Evolutionary conservation across 1,284 basidiomycete genomes (phyloP).

Genomic region (Tylopilus sp.): DNA sequence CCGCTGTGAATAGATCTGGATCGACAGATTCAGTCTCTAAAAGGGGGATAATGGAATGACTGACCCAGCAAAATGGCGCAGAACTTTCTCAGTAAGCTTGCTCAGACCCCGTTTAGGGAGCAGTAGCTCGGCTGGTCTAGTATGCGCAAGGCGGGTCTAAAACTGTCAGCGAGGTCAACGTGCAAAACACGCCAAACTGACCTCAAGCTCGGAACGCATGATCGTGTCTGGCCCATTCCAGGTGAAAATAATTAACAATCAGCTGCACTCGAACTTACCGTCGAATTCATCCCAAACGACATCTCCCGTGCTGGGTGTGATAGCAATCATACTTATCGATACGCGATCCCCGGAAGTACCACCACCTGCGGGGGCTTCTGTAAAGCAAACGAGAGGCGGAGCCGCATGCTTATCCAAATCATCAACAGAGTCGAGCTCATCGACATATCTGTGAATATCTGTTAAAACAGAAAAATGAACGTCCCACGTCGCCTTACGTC

Average conservation of each 20-base stretch:
- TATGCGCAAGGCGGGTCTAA: conserved; percentile 79
- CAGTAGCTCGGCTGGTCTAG: conserved; percentile 79
- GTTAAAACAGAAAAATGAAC: conserved; percentile 1
- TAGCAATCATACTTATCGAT: conserved; percentile 69
- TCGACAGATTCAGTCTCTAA: conserved; percentile 12
- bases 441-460: conserved; percentile 54
- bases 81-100: conserved; percentile 71
- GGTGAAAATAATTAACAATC: conserved; percentile 15
- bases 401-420: conserved; percentile 51
- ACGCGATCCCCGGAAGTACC: conserved; percentile 54
- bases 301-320: conserved; percentile 85
- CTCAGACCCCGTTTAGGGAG: conserved; percentile 62
- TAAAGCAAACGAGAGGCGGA: conserved; percentile 65
- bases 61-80: conserved; percentile 63
- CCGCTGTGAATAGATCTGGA: conserved; percentile 43
- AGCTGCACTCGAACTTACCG: conserved; percentile 40
- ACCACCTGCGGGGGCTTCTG: conserved; percentile 52
- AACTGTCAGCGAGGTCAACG: conserved; percentile 3
- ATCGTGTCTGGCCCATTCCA: conserved; percentile 51
- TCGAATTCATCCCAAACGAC: conserved; percentile 90
- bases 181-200: conserved; percentile 26
- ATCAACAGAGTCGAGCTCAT: conserved; percentile 66
- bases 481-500: conserved; percentile 53
- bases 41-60: conserved; percentile 19
- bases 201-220: conserved; percentile 86